Conservation (phyloP, 306 rosid species). For the Oemleria cerasiformis region DNA sequence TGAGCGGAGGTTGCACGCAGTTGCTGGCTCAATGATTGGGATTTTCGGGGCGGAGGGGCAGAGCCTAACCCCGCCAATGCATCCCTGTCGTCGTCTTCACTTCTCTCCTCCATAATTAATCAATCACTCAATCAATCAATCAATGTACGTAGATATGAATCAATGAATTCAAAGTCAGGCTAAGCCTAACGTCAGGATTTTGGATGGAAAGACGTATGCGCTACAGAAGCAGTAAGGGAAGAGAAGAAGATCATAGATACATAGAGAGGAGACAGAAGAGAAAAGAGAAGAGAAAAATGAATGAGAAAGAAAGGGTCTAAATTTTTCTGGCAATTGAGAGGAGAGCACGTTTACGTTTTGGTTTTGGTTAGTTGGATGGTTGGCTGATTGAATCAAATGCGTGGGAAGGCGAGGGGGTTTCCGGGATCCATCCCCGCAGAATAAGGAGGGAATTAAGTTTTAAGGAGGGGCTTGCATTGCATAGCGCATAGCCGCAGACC, state of each 20-base stretch:
- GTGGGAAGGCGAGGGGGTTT: background rate
- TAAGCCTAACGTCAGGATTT: no score
- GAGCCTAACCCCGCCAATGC: slow-evolving; percentile 49
- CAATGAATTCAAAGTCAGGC: no score
- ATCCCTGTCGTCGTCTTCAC: slow-evolving; percentile 68
- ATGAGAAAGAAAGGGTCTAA: background rate
- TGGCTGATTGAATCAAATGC: no score
- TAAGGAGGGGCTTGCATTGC: background rate
- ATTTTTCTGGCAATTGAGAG: background rate
- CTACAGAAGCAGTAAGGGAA: slow-evolving; percentile 12
- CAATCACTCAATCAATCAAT: background rate
- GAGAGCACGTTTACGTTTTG: background rate
- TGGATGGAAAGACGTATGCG: background rate
- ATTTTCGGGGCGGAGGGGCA: slow-evolving; percentile 68
- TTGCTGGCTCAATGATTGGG: slow-evolving; percentile 90
- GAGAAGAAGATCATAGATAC: slow-evolving; percentile 6
- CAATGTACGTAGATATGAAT: no score
- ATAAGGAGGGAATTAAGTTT: background rate
- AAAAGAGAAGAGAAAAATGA: background rate
- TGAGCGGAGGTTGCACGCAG: slow-evolving; percentile 44
- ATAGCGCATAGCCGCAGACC: no score
- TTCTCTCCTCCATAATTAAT: slow-evolving; percentile 49
- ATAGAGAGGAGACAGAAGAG: slow-evolving; percentile 4
- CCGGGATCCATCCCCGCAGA: background rate
- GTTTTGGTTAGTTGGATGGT: background rate